Evolutionary conservation across 129 eudicot genomes (phyloP).

Genomic region (Helianthus tuberosus): DNA sequence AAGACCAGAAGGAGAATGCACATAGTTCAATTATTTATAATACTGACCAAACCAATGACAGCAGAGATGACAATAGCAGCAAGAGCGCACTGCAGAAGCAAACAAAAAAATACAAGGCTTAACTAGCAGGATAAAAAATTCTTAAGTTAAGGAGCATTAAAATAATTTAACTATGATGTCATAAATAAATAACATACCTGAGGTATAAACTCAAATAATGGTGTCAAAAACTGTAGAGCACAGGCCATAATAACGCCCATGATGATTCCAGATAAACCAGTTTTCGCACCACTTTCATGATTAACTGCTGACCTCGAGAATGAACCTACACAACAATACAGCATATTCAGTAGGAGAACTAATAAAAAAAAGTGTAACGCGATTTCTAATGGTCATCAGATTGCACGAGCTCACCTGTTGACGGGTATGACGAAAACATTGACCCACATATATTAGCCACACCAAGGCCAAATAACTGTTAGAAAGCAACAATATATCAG

Average conservation of each 20-base stretch:
- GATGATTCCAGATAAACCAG: constrained; percentile 85
- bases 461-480: constrained; percentile 98
- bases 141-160: neutral
- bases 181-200: constrained; percentile 68
- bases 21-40: constrained; percentile 13
- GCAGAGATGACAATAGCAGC: constrained; percentile 98
- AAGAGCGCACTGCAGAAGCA: constrained; percentile 78
- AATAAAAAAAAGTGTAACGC: constrained; percentile 2
- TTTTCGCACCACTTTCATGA: constrained; percentile 98
- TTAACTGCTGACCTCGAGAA: constrained; percentile 98
- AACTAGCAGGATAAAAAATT: neutral
- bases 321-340: constrained; percentile 59
- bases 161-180: constrained; percentile 78
- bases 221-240: constrained; percentile 81
- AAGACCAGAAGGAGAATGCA: neutral
- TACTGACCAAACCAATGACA: constrained; percentile 95
- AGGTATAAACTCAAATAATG: constrained; percentile 85
- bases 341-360: constrained; percentile 15
- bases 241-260: constrained; percentile 82
- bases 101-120: neutral
- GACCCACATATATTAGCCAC: constrained; percentile 89
- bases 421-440: constrained; percentile 84
- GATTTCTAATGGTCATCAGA: constrained; percentile 15
- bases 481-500: constrained; percentile 16
- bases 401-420: constrained; percentile 69